These are phyloP conservation scores for Begonia masoniana DNA, from an alignment of 306 rosid genomes.

Conservation along the genomic window DNA sequence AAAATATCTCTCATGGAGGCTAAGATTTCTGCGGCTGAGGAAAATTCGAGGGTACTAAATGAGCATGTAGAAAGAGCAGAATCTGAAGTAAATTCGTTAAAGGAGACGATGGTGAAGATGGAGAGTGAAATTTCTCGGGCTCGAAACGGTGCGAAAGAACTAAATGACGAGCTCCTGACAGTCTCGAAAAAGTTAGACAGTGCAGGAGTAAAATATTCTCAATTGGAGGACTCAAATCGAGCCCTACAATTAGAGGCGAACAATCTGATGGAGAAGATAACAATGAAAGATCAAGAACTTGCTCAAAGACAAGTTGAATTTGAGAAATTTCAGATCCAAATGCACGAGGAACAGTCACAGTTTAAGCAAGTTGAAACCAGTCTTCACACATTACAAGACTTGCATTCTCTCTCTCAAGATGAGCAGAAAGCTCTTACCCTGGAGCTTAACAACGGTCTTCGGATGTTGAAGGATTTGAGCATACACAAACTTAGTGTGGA, in stretches of 20 bases:
- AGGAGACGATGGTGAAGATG: slow-evolving; percentile 44
- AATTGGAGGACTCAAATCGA: slow-evolving; percentile 56
- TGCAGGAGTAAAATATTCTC: slow-evolving; percentile 41
- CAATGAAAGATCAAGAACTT: slow-evolving; percentile 64
- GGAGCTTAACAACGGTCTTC: slow-evolving; percentile 78
- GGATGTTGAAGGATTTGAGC: slow-evolving; percentile 59
- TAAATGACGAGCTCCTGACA: slow-evolving; percentile 36
- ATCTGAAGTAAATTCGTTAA: slow-evolving; percentile 45
- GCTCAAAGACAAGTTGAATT: slow-evolving; percentile 52
- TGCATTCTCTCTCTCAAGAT: slow-evolving; percentile 66
- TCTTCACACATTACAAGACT: slow-evolving; percentile 53
- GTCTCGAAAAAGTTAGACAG: slow-evolving; percentile 44
- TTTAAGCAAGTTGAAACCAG: slow-evolving; percentile 71
- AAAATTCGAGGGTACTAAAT: slow-evolving; percentile 45
- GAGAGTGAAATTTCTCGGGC: slow-evolving; percentile 54
- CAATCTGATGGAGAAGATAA: slow-evolving; percentile 56
- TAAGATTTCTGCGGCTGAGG: slow-evolving; percentile 54
- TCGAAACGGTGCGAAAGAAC: slow-evolving; percentile 36
- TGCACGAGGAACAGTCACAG: slow-evolving; percentile 63
- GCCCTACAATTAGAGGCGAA: slow-evolving; percentile 60
- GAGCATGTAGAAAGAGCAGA: slow-evolving; percentile 47
- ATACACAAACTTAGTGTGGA: slow-evolving; percentile 50
- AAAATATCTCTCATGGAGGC: slow-evolving; percentile 63
- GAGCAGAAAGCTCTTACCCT: slow-evolving; percentile 72
- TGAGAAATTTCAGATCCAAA: slow-evolving; percentile 51